phyloP scores from a whole-genome alignment of 2,329 filamentous ascomycete species.

The Pseudopithomyces maydicus region DNA sequence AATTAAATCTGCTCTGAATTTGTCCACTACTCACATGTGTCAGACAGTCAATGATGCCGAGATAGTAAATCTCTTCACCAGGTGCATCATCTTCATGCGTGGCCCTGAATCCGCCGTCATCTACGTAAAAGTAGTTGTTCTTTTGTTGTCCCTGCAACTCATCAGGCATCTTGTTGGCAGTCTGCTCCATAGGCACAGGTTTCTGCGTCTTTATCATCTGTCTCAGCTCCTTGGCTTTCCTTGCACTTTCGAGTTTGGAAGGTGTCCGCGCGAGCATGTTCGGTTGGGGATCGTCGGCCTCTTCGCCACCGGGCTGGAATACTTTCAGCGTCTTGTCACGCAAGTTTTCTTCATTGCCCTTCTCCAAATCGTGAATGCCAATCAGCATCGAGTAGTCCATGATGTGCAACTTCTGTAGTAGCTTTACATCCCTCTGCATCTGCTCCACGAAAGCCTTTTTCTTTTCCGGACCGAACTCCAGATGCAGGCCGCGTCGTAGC shows the following conservation, averaged over 20 bases:
- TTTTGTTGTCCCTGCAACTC: conserved; percentile 70
- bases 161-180: conserved; percentile 84
- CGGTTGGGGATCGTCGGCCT: conserved; percentile 56
- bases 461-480: conserved; percentile 89
- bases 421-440: conserved; percentile 81
- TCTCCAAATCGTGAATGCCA: conserved; percentile 87
- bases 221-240: conserved; percentile 87
- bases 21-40: conserved; percentile 77
- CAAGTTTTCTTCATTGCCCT: conserved; percentile 94
- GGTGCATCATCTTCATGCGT: conserved; percentile 87
- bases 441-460: conserved; percentile 88
- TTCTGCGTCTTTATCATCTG: conserved; percentile 92
- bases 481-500: conserved; percentile 80
- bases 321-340: conserved; percentile 88
- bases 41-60: conserved; percentile 97
- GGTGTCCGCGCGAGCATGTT: conserved; percentile 84
- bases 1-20: neutral
- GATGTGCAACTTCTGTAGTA: conserved; percentile 87
- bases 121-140: conserved; percentile 86
- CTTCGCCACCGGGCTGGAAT: conserved; percentile 82
- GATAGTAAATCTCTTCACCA: conserved; percentile 94
- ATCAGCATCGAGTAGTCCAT: conserved; percentile 99
- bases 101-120: conserved; percentile 90
- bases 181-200: conserved; percentile 89
- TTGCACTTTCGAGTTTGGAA: conserved; percentile 87